Percentiles rank a stretch among this genome's conserved stretches.
phyloP scores from a whole-genome alignment of 1,284 basidiomycete genomes.

The Boletus semigastroideus region DNA sequence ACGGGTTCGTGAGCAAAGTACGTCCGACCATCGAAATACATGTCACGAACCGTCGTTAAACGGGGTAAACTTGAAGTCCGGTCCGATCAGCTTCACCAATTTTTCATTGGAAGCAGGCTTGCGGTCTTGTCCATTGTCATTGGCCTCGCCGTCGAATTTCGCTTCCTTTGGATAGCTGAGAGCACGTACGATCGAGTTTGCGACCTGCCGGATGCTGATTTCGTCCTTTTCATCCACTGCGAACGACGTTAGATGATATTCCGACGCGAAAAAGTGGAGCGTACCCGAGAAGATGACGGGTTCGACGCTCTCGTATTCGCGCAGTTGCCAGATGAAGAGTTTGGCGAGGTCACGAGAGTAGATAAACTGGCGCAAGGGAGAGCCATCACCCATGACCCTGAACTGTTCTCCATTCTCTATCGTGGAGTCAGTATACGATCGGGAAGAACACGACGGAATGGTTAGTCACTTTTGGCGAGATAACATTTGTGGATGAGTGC shows the following conservation, averaged over 20 bases:
- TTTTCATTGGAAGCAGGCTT: constrained; percentile 93
- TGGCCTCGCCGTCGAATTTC: constrained; percentile 57
- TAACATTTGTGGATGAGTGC: constrained; percentile 88
- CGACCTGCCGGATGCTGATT: constrained; percentile 83
- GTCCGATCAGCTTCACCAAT: constrained; percentile 62
- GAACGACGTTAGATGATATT: not conserved
- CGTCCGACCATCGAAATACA: constrained; percentile 10
- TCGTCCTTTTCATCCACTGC: constrained; percentile 87
- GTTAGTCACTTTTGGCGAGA: constrained; percentile 81
- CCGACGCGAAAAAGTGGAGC: constrained; percentile 10
- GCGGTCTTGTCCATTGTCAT: constrained; percentile 80
- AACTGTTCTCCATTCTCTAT: constrained; percentile 82
- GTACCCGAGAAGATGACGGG: constrained; percentile 85
- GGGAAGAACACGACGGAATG: not conserved
- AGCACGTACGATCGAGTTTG: constrained; percentile 80
- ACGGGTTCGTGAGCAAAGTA: not conserved
- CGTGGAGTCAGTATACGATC: not conserved
- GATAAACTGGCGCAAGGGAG: constrained; percentile 89
- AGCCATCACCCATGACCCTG: constrained; percentile 81
- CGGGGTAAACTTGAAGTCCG: constrained; percentile 80
- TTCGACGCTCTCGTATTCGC: constrained; percentile 86
- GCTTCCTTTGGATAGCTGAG: constrained; percentile 52
- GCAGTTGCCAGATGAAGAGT: constrained; percentile 88
- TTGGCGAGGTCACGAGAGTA: constrained; percentile 92
- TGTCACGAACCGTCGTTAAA: constrained; percentile 67